Evolutionary conservation across 1,284 basidiomycete species (phyloP).

Genomic region (Sporisorium sorghi): DNA sequence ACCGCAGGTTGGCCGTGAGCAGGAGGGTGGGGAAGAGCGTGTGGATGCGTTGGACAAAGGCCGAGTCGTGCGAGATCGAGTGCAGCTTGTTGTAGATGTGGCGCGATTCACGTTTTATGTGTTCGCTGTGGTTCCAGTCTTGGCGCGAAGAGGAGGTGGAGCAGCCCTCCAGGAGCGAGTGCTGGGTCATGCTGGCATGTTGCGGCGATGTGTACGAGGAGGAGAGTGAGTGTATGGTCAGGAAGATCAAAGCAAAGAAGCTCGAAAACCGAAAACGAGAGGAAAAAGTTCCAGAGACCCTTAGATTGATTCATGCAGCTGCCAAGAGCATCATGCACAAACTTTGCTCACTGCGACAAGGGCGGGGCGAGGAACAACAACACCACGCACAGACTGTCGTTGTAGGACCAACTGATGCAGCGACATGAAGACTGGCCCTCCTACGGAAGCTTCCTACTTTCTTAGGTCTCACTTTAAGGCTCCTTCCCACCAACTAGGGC

Average conservation of each 20-base stretch:
- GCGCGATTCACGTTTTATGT: conserved; percentile 44
- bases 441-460: background rate
- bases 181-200: conserved; percentile 30
- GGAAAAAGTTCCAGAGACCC: conserved; percentile 25
- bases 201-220: background rate
- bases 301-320: too few species aligned
- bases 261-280: background rate
- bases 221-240: background rate
- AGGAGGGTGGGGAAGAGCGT: conserved; percentile 13
- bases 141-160: conserved; percentile 2
- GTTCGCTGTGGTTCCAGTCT: conserved; percentile 37
- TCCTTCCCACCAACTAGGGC: too few species aligned
- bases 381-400: background rate
- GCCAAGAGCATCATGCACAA: conserved; percentile 5
- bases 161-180: background rate
- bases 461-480: too few species aligned
- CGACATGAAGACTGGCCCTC: background rate
- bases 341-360: background rate
- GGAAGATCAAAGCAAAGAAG: background rate
- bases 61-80: conserved; percentile 25
- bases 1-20: conserved; percentile 83
- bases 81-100: conserved; percentile 52
- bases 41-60: conserved; percentile 29
- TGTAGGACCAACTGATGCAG: background rate
- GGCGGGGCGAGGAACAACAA: too few species aligned